Conservation (phyloP, 2,329 filamentous ascomycete species). For the Ascomycota sp. region DNA sequence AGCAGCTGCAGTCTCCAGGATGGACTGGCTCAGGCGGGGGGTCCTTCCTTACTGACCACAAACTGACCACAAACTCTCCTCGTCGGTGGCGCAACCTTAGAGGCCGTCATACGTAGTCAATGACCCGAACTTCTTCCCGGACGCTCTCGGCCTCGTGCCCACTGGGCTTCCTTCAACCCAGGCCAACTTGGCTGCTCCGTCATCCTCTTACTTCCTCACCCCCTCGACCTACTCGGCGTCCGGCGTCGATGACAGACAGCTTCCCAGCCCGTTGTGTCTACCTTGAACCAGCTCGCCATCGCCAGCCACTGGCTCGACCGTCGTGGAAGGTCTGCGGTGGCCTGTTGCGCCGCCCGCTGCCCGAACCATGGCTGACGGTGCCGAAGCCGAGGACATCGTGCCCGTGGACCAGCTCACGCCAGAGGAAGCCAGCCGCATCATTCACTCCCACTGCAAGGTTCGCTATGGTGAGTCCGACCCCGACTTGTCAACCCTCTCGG, state of each 20-base stretch:
- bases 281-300: not conserved
- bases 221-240: not conserved
- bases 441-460: slow-evolving; percentile 48
- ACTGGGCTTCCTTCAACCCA: not conserved
- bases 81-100: no score
- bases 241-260: not conserved
- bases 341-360: no score
- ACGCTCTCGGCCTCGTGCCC: no score
- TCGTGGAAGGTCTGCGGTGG: not conserved
- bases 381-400: slow-evolving; percentile 22
- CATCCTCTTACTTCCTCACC: no score
- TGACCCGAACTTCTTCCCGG: no score
- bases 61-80: no score
- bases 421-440: slow-evolving; percentile 47
- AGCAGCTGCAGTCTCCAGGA: no score
- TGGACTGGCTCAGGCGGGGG: no score
- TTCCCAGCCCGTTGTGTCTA: not conserved
- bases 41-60: no score
- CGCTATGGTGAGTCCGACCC: slow-evolving; percentile 35
- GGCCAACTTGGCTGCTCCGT: not conserved
- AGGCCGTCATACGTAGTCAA: no score
- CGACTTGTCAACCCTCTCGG: no score
- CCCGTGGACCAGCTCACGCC: slow-evolving; percentile 37
- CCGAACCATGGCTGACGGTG: slow-evolving; percentile 21
- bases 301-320: not conserved